phyloP scores from a whole-genome alignment of 306 rosid genomes.

The Castanospermum australe region DNA sequence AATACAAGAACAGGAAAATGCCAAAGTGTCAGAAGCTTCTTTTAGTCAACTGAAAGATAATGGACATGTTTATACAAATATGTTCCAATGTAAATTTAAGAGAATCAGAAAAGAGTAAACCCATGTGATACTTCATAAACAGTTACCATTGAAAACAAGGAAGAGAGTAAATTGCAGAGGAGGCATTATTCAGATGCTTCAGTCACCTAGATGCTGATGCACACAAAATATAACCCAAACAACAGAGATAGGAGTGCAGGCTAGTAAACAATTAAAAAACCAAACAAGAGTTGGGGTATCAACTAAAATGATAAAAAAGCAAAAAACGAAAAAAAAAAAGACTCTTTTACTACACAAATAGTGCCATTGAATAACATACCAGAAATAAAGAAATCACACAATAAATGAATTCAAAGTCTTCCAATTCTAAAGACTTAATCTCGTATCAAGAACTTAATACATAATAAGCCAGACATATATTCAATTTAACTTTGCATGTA shows the following conservation, averaged over 20 bases:
- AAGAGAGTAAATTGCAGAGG: neutral
- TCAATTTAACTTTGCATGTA: neutral
- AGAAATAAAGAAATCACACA: neutral
- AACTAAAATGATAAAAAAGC: neutral
- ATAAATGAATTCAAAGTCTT: neutral
- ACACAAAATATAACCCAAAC: neutral
- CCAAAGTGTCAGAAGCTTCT: neutral
- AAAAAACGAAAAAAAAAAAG: neutral
- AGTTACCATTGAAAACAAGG: neutral
- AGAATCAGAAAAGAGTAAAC: neutral
- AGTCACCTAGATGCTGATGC: neutral
- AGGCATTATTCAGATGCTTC: neutral
- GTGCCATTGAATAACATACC: neutral
- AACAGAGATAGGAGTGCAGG: neutral
- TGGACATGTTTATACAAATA: neutral
- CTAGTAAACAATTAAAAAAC: neutral
- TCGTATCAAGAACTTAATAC: neutral
- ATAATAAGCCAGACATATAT: neutral
- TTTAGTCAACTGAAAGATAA: neutral
- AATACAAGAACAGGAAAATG: conserved; percentile 22
- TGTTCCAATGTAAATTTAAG: neutral
- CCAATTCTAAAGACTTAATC: neutral
- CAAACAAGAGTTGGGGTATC: neutral
- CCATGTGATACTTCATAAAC: neutral
- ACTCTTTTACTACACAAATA: neutral